Evolutionary conservation across 352 stramenopile genomes (phyloP), one percentile per base, ranked within the genome.

Genomic region (Globisporangium cederbergense): DNA sequence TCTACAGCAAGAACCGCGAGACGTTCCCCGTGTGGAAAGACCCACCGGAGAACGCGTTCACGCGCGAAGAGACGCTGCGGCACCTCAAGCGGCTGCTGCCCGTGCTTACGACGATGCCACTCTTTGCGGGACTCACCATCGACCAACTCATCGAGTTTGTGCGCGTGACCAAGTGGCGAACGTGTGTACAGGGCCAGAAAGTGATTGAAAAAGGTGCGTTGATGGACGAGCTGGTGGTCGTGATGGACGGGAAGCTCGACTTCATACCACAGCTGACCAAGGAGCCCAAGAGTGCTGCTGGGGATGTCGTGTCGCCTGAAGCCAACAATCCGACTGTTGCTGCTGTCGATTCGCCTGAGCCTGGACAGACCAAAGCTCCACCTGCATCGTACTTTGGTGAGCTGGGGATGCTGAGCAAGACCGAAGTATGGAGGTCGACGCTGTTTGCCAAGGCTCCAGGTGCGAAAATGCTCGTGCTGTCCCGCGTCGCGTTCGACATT

Each of bases 1-100:
- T 90, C 36, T 90, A 88, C 65, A 79, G 72, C 36, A 72, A 72
- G 62, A 85, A 61, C 46, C 73, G 77, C 20, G 78, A 90, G 34
- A 82, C 80, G 50, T 88, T 82, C 51, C 79, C 79, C 13, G 77
- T 84, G 38, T 90, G 81, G 81, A 74, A 72, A 34, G 76, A 86
- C 5, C 70, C 74, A 7, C 68, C 67, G 30, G 71, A 77, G 20
- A 72, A 42, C 43, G 30, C 42, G 16, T 64, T 87, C 28, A 77
- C 67, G 0, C 64, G 72, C 30, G 79, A 90, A 43, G 79, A 90
- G 22, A 90, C 81, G 2, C 63, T 74, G 20, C 69, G 73, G 18
- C 51, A 84, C 28, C 66, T 90, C 60, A 73, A 75, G 30, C 28
- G 53, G 0, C 58, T 81, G 7, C 32, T 90, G 32, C 60, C 60